A percentile compares a stretch with the other conserved stretches of the same genome.
Conservation (phyloP, 805 yeast species). For the Wickerhamomyces kurtzmanii region DNA sequence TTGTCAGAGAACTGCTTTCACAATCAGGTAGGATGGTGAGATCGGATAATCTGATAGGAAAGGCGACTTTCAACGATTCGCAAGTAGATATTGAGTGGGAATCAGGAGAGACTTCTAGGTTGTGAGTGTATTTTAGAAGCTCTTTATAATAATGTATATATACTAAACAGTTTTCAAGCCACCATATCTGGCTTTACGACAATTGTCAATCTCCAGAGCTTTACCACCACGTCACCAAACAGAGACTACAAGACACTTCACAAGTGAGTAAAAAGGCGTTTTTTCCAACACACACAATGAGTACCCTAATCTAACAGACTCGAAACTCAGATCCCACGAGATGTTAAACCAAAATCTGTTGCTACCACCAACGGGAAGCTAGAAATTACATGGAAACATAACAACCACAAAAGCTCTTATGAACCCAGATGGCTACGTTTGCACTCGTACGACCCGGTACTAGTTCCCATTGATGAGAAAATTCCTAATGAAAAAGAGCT, state of each 20-base stretch:
- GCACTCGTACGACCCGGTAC: slow-evolving; percentile 43
- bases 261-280: no score
- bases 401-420: slow-evolving; percentile 28
- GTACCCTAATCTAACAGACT: no score
- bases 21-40: background rate
- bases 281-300: slow-evolving; percentile 26
- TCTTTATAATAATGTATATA: background rate
- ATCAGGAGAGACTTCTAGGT: background rate
- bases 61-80: background rate
- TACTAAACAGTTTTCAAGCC: slow-evolving; percentile 10
- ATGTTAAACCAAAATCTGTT: background rate
- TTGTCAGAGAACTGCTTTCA: background rate
- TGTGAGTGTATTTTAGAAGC: background rate
- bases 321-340: background rate
- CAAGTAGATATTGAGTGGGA: background rate
- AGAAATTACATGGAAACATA: slow-evolving; percentile 26
- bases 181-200: slow-evolving; percentile 56
- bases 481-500: slow-evolving; percentile 22
- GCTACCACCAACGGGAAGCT: slow-evolving; percentile 8
- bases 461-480: slow-evolving; percentile 20
- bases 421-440: slow-evolving; percentile 31
- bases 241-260: slow-evolving; percentile 48
- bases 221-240: slow-evolving; percentile 46
- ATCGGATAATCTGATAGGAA: background rate
- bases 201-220: slow-evolving; percentile 50